These are phyloP conservation scores for Adansonia rubrostipa DNA, from an alignment of 441 rosid species.

Conservation along the genomic window DNA sequence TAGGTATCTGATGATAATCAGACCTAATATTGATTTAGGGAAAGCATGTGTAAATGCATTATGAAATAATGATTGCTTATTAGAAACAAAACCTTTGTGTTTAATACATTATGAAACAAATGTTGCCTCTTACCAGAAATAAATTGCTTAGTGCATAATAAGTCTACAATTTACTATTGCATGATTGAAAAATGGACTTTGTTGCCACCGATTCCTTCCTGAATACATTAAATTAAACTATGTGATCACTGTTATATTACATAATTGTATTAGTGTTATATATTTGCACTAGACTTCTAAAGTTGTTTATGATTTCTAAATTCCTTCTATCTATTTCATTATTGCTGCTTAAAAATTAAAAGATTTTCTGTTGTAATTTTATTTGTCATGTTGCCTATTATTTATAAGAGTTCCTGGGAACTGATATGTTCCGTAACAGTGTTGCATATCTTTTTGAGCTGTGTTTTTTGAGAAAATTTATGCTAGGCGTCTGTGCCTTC, in stretches of 20 bases:
- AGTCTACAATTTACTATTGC: conserved; percentile 12
- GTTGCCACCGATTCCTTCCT: background rate
- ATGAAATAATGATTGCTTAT: background rate
- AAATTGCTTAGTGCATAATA: conserved; percentile 6
- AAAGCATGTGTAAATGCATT: conserved; percentile 12
- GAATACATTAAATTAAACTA: background rate
- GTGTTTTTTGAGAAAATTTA: background rate
- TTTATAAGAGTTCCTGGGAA: background rate
- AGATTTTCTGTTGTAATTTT: background rate
- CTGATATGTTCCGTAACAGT: background rate
- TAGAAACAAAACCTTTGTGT: background rate
- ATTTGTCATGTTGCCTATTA: background rate
- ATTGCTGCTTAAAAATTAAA: background rate
- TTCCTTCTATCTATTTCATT: background rate
- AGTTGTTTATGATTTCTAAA: conserved; percentile 8
- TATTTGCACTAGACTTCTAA: background rate
- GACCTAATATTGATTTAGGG: background rate
- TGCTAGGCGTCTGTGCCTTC: background rate
- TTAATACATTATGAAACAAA: background rate
- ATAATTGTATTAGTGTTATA: background rate
- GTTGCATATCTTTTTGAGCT: background rate
- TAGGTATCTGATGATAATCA: background rate
- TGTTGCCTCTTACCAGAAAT: conserved; percentile 2
- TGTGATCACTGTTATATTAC: background rate
- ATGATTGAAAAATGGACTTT: background rate